These are phyloP conservation scores for Phoenix roebelenii DNA, from an alignment of 176 grass and related monocot genomes.

Conservation along the genomic window DNA sequence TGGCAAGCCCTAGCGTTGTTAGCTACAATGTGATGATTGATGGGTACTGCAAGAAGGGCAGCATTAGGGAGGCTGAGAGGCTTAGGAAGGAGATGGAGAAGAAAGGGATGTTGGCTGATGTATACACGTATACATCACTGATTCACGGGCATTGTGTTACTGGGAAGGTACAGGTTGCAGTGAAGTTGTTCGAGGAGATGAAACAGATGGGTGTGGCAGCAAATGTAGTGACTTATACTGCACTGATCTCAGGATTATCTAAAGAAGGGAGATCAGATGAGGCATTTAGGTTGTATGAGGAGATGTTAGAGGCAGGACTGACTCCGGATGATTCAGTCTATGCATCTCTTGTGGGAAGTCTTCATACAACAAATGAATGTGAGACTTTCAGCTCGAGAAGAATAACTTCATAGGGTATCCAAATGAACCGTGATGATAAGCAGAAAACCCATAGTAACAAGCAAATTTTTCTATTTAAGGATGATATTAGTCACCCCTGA, in stretches of 20 bases:
- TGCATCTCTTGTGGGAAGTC: slow-evolving; percentile 57
- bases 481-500: too few species aligned
- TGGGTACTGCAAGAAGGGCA: slow-evolving; percentile 69
- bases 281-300: slow-evolving; percentile 60
- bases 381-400: not conserved
- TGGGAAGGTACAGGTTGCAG: slow-evolving; percentile 57
- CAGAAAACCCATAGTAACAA: too few species aligned
- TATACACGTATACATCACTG: slow-evolving; percentile 68
- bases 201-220: slow-evolving; percentile 36
- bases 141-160: slow-evolving; percentile 71
- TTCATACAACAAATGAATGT: slow-evolving; percentile 36
- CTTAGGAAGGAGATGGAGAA: slow-evolving; percentile 86
- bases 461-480: too few species aligned
- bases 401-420: not conserved
- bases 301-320: slow-evolving; percentile 64
- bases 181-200: slow-evolving; percentile 71
- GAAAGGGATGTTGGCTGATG: slow-evolving; percentile 60
- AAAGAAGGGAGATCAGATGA: slow-evolving; percentile 78
- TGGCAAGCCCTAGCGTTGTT: slow-evolving; percentile 30
- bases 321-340: slow-evolving; percentile 61
- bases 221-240: slow-evolving; percentile 62
- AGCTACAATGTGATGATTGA: slow-evolving; percentile 87
- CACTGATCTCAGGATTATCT: slow-evolving; percentile 61
- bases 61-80: slow-evolving; percentile 61
- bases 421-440: not conserved